Base-by-base conservation (phyloP, 73 alveolate species). In the Paramecium caudatum region DNA sequence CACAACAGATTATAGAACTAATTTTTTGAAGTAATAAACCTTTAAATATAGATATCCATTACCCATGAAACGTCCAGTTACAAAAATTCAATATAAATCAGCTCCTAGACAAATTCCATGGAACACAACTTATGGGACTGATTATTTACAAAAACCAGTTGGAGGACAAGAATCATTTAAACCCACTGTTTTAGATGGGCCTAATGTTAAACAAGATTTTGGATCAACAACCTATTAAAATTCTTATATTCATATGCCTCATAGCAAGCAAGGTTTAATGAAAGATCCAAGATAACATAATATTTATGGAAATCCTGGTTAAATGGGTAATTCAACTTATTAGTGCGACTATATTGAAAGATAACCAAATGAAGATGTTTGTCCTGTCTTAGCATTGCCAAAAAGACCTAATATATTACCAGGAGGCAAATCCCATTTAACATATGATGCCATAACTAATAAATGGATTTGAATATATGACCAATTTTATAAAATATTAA, bases 401-500 rank as follows among this genome's bases (percentile, higher is more conserved):
- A 41, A 15, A 21, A 74, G 88, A 74, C 88, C 88, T 5, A 74
- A 74, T 74, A 3, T 21, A 19, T 17, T 74, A 41, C 8, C 4
- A 21, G 46, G 47, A 39, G 88, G 88, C 49, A 27, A 74, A 17
- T 74, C 88, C 8, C 88, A 74, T 74, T 21, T 74, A 17, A 74
- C 17, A 21, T 74, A 74, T 74, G 65, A 74, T 74, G 88, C 88
- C 3, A 27, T 27, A 19, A 16, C 33, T 36, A 19, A 74, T 19
- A 37, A 47, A 74, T 74, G 88, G 88, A 10, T 74, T 12, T 74
- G 88, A 74, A 21, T 37, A 74, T 41, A 39, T 21, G 19, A 48
- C 19, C n/a, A n/a, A n/a, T n/a, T n/a, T n/a, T 41, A 41, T 41
- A 41, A 41, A n/a, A n/a, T n/a, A n/a, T n/a, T n/a, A n/a, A n/a